Evolutionary conservation across 148 eudicot species (phyloP), one percentile per base, ranked within the genome.

Genomic region (Amaranthus hypochondriacus): DNA sequence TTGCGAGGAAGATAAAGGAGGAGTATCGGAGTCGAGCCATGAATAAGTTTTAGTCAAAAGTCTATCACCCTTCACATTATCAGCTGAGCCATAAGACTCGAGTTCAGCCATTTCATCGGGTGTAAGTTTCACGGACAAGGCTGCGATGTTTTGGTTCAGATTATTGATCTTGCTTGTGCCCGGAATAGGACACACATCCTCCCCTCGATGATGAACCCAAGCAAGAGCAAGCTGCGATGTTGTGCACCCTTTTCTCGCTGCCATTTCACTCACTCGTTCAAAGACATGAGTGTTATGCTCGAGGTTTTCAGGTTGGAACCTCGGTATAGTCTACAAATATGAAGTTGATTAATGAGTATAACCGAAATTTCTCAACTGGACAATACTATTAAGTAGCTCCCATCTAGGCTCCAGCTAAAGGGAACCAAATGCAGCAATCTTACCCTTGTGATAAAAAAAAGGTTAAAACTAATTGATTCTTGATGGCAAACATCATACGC

Each of bases 261-360:
- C 82, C 71, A 79, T 63, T 50, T 70, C 66, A 7, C 72, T 64
- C 47, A 75, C 82, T n/a, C 46, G 50, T 42, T 79, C 75, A 66
- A 69, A 79, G 18, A 74, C 10, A 10, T 64, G 64, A 12, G 48
- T 50, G 46, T 75, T 79, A 12, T 74, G 82, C 74, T 74, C 71
- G n/a, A 79, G 21, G 71, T 79, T 79, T 67, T 74, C 82, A n/a
- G 82, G 74, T 6, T 54, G 71, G 61, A 79, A 79, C 75, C 75
- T 75, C 2, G 78, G 82, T 44, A 79, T n/a, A 50, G 6, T 54
- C 82, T 79, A 48, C 58, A 74, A 63, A 28, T 28, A 28, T 0
- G 39, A 28, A 28, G 39, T 28, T 28, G 39, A 28, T 28, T 2
- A 28, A 28, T 28, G 39, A 28, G 39, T 28, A 28, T 28, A 28